Percentiles rank a stretch among this genome's conserved stretches.
Evolutionary conservation across 1,139 yeast genomes (phyloP).

Genomic region (Fermentozyma sake): DNA sequence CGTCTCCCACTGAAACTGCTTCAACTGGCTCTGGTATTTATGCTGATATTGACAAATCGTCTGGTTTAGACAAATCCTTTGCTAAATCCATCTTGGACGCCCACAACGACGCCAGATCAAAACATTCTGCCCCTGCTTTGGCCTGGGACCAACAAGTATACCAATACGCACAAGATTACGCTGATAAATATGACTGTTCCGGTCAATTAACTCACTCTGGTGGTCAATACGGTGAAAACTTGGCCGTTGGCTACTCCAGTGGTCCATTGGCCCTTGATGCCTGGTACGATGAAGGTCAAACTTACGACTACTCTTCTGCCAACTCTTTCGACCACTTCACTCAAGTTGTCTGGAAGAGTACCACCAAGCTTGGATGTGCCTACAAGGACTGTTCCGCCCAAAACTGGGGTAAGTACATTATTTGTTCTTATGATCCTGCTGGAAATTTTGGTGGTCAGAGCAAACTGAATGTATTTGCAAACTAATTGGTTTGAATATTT

Average conservation of each 20-base stretch:
- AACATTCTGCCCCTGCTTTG: conserved; percentile 56
- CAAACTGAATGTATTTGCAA: conserved; percentile 1
- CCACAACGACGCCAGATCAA: conserved; percentile 67
- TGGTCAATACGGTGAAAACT: conserved; percentile 81
- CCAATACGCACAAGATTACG: conserved; percentile 64
- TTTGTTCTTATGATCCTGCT: conserved; percentile 50
- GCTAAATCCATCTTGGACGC: conserved; percentile 43
- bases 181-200: conserved; percentile 65
- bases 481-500: too few species aligned
- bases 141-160: conserved; percentile 65
- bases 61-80: conserved; percentile 26
- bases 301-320: conserved; percentile 47
- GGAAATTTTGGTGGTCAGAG: conserved; percentile 49
- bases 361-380: conserved; percentile 37
- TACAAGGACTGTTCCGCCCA: conserved; percentile 35
- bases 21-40: conserved; percentile 8
- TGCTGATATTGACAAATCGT: conserved; percentile 6
- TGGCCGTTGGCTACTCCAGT: conserved; percentile 66
- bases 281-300: conserved; percentile 72
- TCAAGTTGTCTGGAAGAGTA: conserved; percentile 35
- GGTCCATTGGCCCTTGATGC: conserved; percentile 61
- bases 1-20: conserved; percentile 5
- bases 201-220: conserved; percentile 70
- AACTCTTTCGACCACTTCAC: conserved; percentile 39
- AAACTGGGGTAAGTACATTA: conserved; percentile 47